phyloP scores from a whole-genome alignment of 1,139 yeast genomes.

The Kurtzmaniella natalensis region DNA sequence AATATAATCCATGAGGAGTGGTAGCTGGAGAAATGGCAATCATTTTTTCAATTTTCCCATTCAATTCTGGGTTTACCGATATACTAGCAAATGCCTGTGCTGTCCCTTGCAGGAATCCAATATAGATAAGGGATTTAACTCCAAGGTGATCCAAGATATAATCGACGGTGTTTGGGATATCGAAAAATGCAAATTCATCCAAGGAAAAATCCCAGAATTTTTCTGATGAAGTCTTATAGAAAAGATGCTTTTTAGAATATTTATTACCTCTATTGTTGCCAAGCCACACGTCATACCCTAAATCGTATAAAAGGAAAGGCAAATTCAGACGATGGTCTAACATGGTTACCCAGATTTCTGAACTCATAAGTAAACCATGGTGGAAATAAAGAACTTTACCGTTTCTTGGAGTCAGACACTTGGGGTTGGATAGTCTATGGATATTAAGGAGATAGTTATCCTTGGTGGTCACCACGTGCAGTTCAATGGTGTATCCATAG shows the following conservation, averaged over 20 bases:
- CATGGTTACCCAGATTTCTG: slow-evolving; percentile 86
- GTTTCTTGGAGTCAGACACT: slow-evolving; percentile 10
- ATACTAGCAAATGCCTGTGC: slow-evolving; percentile 86
- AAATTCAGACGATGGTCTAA: slow-evolving; percentile 57
- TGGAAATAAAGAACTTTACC: slow-evolving; percentile 72
- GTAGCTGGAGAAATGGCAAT: slow-evolving; percentile 92
- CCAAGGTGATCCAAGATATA: slow-evolving; percentile 27
- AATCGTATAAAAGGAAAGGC: slow-evolving; percentile 71
- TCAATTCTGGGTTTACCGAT: slow-evolving; percentile 65
- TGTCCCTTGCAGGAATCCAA: slow-evolving; percentile 90
- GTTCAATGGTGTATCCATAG: slow-evolving; percentile 38
- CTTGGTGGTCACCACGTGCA: slow-evolving; percentile 34
- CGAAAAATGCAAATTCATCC: slow-evolving; percentile 46
- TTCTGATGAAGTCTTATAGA: slow-evolving; percentile 32
- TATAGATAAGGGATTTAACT: slow-evolving; percentile 49
- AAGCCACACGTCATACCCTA: slow-evolving; percentile 89
- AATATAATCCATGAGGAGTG: slow-evolving; percentile 82
- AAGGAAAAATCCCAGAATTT: slow-evolving; percentile 44
- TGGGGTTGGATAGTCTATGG: slow-evolving; percentile 18
- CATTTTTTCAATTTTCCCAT: slow-evolving; percentile 62
- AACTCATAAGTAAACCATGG: slow-evolving; percentile 87
- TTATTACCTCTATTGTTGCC: slow-evolving; percentile 91
- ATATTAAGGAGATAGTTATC: slow-evolving; percentile 37
- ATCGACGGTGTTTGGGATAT: slow-evolving; percentile 42
- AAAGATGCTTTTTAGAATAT: slow-evolving; percentile 55